Conservation (phyloP, 495 filamentous ascomycete genomes). For the Daldinia vernicosa region DNA sequence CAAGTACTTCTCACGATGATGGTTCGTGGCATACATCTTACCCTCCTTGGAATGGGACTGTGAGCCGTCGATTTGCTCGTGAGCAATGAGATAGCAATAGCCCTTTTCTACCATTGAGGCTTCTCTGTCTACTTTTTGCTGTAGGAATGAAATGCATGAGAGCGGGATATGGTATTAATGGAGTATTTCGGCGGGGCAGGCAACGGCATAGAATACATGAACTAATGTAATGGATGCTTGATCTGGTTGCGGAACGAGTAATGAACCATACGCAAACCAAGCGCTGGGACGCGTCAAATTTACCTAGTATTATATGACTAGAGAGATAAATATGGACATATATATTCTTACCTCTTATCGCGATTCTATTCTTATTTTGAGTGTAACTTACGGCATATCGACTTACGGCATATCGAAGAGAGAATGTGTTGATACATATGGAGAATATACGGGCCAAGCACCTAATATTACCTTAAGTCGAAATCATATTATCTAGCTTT, state of each 20-base stretch:
- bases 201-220: background rate
- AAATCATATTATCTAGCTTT: background rate
- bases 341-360: background rate
- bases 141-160: background rate
- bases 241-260: background rate
- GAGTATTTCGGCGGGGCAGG: background rate
- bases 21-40: slow-evolving; percentile 54
- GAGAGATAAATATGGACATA: background rate
- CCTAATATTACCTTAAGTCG: background rate
- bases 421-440: background rate
- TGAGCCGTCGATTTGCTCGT: slow-evolving; percentile 32
- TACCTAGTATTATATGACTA: background rate
- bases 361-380: no score
- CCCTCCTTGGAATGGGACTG: slow-evolving; percentile 52
- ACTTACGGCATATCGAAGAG: background rate
- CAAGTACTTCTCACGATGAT: slow-evolving; percentile 43
- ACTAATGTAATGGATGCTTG: slow-evolving; percentile 35
- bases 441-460: background rate
- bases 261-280: slow-evolving; percentile 41
- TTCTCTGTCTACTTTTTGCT: background rate
- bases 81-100: background rate
- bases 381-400: background rate
- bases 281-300: slow-evolving; percentile 43
- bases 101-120: background rate
- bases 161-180: background rate